These are phyloP conservation scores for Erythrophleum fordii DNA, from an alignment of 306 rosid species.

Conservation along the genomic window DNA sequence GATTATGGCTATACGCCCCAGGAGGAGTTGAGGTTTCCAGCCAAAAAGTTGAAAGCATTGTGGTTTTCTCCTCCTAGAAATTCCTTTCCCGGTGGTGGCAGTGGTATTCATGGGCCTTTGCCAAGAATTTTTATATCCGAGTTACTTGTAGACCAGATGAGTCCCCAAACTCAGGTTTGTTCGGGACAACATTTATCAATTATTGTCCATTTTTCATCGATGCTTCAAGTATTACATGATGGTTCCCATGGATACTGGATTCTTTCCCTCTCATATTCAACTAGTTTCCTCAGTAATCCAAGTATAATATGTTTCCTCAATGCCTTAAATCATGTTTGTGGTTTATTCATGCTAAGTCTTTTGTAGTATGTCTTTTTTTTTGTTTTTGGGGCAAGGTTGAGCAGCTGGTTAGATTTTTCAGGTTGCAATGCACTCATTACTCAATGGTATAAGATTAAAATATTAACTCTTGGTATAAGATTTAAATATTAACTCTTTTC, in stretches of 20 bases:
- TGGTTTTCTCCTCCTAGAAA: conserved; percentile 91
- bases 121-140: conserved; percentile 92
- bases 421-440: not conserved
- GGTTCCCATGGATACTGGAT: not conserved
- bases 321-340: not conserved
- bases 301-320: not conserved
- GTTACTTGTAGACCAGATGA: conserved; percentile 89
- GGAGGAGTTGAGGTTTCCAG: conserved; percentile 84
- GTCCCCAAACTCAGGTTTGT: conserved; percentile 79
- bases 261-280: not conserved
- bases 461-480: not conserved
- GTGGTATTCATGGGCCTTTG: conserved; percentile 75
- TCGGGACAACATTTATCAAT: not conserved
- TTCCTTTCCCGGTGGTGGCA: conserved; percentile 44
- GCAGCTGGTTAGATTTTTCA: conserved; percentile 3
- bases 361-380: conserved; percentile 1
- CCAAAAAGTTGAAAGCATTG: conserved; percentile 81
- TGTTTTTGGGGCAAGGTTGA: not conserved
- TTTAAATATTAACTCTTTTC: not conserved
- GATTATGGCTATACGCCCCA: conserved; percentile 77
- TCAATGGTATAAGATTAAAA: conserved; percentile 5
- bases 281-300: conserved; percentile 10
- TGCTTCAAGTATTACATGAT: conserved; percentile 11
- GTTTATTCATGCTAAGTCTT: not conserved
- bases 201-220: conserved; percentile 20